Evolutionary conservation across 495 filamentous ascomycete genomes (phyloP).

Genomic region (Daldinia decipiens): DNA sequence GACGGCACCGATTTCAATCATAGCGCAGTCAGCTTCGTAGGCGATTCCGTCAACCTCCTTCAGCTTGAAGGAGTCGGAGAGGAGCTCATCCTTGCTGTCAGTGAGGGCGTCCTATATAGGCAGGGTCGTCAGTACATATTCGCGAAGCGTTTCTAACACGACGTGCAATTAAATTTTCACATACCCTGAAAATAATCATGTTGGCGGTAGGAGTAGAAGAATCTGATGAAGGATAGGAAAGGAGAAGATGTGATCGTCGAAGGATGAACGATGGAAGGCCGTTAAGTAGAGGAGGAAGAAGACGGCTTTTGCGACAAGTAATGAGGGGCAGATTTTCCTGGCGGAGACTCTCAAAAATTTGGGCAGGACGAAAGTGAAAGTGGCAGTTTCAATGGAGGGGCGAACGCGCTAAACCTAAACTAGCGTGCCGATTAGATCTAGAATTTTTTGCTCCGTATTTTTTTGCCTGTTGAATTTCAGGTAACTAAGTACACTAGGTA

Average conservation of each 20-base stretch:
- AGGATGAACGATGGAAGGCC: conserved; percentile 28
- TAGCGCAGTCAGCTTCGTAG: conserved; percentile 90
- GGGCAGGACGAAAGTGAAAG: conserved; percentile 49
- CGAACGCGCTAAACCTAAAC: conserved; percentile 29
- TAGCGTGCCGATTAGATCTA: conserved; percentile 36
- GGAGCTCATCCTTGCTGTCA: conserved; percentile 81
- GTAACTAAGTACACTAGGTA: conserved; percentile 2
- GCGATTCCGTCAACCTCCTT: conserved; percentile 77
- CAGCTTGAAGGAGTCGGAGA: conserved; percentile 90
- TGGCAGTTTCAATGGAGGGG: conserved; percentile 52
- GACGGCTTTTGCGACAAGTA: conserved; percentile 47
- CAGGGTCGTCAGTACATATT: conserved; percentile 34
- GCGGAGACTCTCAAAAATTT: conserved; percentile 48
- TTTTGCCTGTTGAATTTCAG: conserved; percentile 12
- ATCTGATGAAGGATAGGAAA: conserved; percentile 29
- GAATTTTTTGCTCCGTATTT: conserved; percentile 37
- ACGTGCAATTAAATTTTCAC: conserved; percentile 25
- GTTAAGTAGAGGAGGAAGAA: conserved; percentile 46
- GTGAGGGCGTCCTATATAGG: conserved; percentile 80
- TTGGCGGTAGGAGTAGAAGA: conserved; percentile 55
- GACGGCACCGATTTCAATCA: conserved; percentile 79
- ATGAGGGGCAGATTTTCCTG: conserved; percentile 49
- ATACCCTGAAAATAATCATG: conserved; percentile 93
- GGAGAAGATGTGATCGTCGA: conserved; percentile 33
- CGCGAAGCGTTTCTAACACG: not conserved